Evolutionary conservation across 1,284 basidiomycete species (phyloP), one percentile per base, ranked within the genome.

Genomic region (Trichosporon coremiiforme): DNA sequence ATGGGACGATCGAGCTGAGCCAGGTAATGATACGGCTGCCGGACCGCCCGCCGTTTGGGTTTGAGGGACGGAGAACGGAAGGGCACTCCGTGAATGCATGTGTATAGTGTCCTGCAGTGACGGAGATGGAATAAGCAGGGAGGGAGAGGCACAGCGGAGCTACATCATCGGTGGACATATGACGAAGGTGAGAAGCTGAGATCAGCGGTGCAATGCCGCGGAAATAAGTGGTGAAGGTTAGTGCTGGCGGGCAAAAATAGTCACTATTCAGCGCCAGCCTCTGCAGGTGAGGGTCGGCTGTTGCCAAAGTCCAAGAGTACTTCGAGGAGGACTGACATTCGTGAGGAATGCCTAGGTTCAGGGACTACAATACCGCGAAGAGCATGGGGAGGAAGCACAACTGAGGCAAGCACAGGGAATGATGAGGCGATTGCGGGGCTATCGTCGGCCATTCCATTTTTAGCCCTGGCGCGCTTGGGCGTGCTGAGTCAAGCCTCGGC

Each of bases 401-500:
- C 41, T 45, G 41, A 45, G 41, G 41, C 41, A 15, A 45, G 41
- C 15, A n/a, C 4, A 10, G 15, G 17, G 8, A n/a, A 12, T 8
- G 41, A 45, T 53, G 50, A 53, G 50, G 50, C 50, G 50, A 53
- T 53, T 53, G 50, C 22, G 50, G 50, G 50, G 50, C 50, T 53
- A 53, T 53, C 50, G 22, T 53, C 50, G 50, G 50, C 7, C 50
- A 53, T 53, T 53, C 50, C 50, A 53, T 53, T 53, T 53, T 53
- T 53, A 53, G 50, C 50, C 50, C 50, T 22, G 50, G 7, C 5
- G 6, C 50, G 2, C 22, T 25, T 22, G 50, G 22, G 20, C 22
- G 50, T 53, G 50, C 50, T 53, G 50, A 53, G 50, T 53, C 50
- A 53, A 53, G 50, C 50, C 50, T 53, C 50, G 50, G 50, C 50